Conservation (phyloP, 1,139 yeast genomes). For the Magnusiomyces tetraspermus region DNA sequence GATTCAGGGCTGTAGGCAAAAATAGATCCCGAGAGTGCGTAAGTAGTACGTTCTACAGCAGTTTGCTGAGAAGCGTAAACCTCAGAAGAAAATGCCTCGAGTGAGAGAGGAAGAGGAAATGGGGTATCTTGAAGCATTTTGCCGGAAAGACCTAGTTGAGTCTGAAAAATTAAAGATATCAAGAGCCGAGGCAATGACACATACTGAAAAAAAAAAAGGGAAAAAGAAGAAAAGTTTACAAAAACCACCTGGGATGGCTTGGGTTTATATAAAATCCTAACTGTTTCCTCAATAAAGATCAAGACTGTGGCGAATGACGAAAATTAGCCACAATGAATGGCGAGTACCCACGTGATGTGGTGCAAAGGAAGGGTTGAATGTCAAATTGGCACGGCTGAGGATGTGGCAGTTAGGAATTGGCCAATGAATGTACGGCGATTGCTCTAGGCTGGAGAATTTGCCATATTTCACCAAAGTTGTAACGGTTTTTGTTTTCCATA, state of each 20-base stretch:
- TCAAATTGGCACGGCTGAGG: neutral
- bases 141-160: neutral
- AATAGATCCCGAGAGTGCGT: constrained; percentile 51
- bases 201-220: neutral
- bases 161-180: too few species aligned
- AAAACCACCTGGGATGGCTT: neutral
- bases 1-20: constrained; percentile 64
- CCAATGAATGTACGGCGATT: neutral
- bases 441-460: too few species aligned
- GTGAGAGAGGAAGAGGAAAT: constrained; percentile 19
- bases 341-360: constrained; percentile 15
- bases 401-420: neutral
- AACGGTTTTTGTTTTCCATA: too few species aligned
- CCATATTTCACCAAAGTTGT: too few species aligned
- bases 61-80: constrained; percentile 44
- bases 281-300: too few species aligned
- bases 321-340: constrained; percentile 16
- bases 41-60: constrained; percentile 56
- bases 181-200: neutral
- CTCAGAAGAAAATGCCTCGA: constrained; percentile 21
- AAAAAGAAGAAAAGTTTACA: neutral
- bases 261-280: too few species aligned
- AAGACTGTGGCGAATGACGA: constrained; percentile 4
- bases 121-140: constrained; percentile 15
- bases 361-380: neutral